A percentile compares a stretch with the other conserved stretches of the same genome.
These are phyloP conservation scores for Vaccinium myrtillus DNA, from an alignment of 148 eudicot genomes.

Conservation along the genomic window DNA sequence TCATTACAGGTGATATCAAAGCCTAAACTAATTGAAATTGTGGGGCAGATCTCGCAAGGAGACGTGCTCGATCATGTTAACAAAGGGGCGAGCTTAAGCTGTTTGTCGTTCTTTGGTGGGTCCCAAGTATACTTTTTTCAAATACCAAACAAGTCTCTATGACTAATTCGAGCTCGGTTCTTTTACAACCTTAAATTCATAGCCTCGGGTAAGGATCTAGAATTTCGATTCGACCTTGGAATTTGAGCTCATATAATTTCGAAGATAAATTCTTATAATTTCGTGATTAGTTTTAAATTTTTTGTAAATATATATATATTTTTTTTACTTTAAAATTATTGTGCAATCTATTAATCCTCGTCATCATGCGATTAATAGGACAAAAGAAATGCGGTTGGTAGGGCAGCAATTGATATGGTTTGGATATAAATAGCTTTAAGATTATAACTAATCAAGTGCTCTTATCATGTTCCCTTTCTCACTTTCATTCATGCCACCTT, in stretches of 20 bases:
- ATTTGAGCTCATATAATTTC: background rate
- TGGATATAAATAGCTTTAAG: slow-evolving; percentile 11
- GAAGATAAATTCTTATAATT: background rate
- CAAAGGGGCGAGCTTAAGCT: too few relatives aligned
- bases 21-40: too few relatives aligned
- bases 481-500: slow-evolving; percentile 31
- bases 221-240: background rate
- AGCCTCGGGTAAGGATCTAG: background rate
- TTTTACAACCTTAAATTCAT: background rate
- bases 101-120: too few relatives aligned
- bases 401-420: slow-evolving; percentile 28
- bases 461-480: slow-evolving; percentile 46
- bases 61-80: too few relatives aligned
- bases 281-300: background rate
- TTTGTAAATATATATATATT: background rate
- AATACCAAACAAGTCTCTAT: too few relatives aligned
- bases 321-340: too few relatives aligned
- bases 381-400: slow-evolving; percentile 23
- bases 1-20: background rate
- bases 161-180: background rate
- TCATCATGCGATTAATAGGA: slow-evolving; percentile 11
- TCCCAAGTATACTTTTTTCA: too few relatives aligned
- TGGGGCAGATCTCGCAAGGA: too few relatives aligned
- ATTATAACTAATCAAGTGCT: slow-evolving; percentile 20
- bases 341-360: background rate